A percentile compares a stretch with the other conserved stretches of the same genome.
phyloP scores from a whole-genome alignment of 139 green algal genomes.

The Astrephomene gubernaculifera region DNA sequence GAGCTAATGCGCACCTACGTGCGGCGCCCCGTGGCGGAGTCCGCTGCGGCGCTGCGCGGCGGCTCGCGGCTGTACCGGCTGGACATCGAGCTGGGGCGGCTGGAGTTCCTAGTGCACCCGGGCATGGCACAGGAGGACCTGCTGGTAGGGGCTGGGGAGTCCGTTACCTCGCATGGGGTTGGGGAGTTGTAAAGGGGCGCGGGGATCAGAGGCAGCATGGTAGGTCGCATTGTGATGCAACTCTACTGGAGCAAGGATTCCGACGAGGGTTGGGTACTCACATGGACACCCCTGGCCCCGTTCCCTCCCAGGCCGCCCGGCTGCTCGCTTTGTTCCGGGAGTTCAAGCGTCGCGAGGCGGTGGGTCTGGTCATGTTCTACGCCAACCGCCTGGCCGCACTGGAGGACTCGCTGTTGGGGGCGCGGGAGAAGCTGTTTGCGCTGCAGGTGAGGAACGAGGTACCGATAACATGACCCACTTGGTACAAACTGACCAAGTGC shows the following conservation, averaged over 20 bases:
- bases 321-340: slow-evolving; percentile 66
- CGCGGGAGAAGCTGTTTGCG: slow-evolving; percentile 61
- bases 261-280: too few relatives aligned
- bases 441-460: too few relatives aligned
- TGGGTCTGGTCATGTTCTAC: slow-evolving; percentile 65
- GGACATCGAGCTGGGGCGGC: slow-evolving; percentile 65
- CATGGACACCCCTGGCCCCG: too few relatives aligned
- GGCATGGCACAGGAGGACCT: slow-evolving; percentile 70
- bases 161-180: background rate
- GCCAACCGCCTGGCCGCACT: slow-evolving; percentile 65
- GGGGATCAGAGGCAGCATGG: too few relatives aligned
- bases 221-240: too few relatives aligned
- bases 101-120: slow-evolving; percentile 72
- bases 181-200: background rate
- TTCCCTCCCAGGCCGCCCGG: slow-evolving; percentile 65
- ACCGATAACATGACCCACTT: too few relatives aligned
- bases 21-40: slow-evolving; percentile 47
- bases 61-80: slow-evolving; percentile 57
- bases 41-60: background rate
- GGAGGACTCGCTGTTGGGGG: slow-evolving; percentile 66
- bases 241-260: too few relatives aligned
- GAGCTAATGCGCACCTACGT: slow-evolving; percentile 47
- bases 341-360: slow-evolving; percentile 62
- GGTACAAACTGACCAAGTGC: too few relatives aligned
- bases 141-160: slow-evolving; percentile 56